Evolutionary conservation across 805 yeast genomes (phyloP), one percentile per base, ranked within the genome.

Genomic region (Nakazawaea wyomingensis): DNA sequence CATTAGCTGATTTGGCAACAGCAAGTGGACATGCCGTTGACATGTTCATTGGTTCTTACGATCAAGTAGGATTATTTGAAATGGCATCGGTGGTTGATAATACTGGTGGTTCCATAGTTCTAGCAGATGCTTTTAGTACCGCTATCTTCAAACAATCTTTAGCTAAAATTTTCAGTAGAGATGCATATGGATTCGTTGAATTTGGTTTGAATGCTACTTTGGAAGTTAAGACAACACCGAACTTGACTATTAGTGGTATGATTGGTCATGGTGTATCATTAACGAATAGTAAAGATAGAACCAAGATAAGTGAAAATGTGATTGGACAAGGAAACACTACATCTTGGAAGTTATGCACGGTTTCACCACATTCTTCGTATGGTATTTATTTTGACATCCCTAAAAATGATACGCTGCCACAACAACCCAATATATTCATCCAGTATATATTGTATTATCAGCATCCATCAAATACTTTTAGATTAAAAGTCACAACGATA

Each of bases 61-160:
- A 81, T 57, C 88, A 81, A 57, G 70, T 79, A 34, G 88, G 88
- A 0, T 62, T 81, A 26, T 73, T 63, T 48, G 88, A 81, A 55
- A 82, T 81, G 87, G 80, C 76, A 46, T 65, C 70, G 13, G 59
- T 80, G 9, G 64, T 77, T 39, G 68, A 71, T 52, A 67, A 67
- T 45, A 79, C 85, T 9, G 87, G 87, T 21, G 88, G 88, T 39
- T 64, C 65, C 3, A 69, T 79, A 20, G 77, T 81, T 3, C 71
- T 80, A 65, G 68, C 81, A 44, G 88, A 81, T 61, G 74, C 82
- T 3, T 81, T 80, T 54, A 71, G 75, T 27, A 80, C 86, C 0
- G 74, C 86, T 1, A 80, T 81, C 48, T 81, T 81, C 65, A 78
- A 75, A 52, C 85, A 80, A 59, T 79, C 85, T 19, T 71, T 80